A percentile compares a stretch with the other conserved stretches of the same genome.
Evolutionary conservation across 176 grass and related monocot species (phyloP).

Genomic region (Avena eriantha): DNA sequence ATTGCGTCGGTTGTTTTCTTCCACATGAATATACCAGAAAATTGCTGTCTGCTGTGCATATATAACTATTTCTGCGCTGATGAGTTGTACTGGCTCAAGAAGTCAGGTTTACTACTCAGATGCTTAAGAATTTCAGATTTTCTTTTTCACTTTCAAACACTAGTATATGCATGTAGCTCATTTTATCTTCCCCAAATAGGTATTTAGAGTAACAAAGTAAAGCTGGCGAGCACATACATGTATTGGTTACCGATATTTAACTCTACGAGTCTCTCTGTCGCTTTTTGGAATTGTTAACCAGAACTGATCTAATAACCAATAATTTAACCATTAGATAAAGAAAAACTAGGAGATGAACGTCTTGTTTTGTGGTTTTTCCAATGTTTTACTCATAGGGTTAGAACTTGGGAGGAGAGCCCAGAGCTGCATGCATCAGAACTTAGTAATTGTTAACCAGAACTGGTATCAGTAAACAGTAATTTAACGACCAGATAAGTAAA

Average conservation of each 20-base stretch:
- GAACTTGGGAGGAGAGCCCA: neutral
- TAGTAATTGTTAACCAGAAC: neutral
- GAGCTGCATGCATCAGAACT: neutral
- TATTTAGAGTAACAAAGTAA: constrained; percentile 13
- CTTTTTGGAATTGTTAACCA: neutral
- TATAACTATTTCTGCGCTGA: neutral
- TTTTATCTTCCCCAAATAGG: neutral
- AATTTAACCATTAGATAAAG: constrained; percentile 1
- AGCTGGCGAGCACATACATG: neutral
- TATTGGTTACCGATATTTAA: constrained; percentile 1
- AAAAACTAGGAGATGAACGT: constrained; percentile 10
- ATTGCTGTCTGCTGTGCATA: neutral
- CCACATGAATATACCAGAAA: neutral
- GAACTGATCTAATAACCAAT: constrained; percentile 24
- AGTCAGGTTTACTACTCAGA: constrained; percentile 22
- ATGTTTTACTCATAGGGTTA: neutral
- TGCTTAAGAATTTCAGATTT: neutral
- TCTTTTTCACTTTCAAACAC: constrained; percentile 18
- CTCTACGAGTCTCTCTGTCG: neutral
- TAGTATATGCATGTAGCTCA: neutral
- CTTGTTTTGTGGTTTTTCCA: constrained; percentile 18
- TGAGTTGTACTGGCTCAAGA: neutral
- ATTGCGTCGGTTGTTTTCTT: constrained; percentile 17
- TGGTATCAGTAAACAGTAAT: constrained; percentile 29
- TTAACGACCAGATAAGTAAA: neutral